These are phyloP conservation scores for Xylaria sp. DNA, from an alignment of 2,329 filamentous ascomycete species.

Conservation along the genomic window DNA sequence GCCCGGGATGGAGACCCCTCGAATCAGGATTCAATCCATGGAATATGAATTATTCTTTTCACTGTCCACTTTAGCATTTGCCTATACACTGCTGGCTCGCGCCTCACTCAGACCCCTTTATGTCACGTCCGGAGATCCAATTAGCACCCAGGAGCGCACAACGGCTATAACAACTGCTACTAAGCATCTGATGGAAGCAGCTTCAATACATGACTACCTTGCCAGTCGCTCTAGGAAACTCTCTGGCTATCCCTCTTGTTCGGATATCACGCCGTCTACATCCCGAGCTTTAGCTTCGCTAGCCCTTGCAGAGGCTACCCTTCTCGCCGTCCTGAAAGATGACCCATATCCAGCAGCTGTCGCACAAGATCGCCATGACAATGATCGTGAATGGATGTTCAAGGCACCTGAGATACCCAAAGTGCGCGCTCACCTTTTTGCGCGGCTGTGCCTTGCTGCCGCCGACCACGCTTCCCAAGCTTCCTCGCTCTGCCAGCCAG, in stretches of 20 bases:
- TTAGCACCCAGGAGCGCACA: constrained; percentile 60
- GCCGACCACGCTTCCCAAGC: constrained; percentile 81
- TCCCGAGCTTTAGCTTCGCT: constrained; percentile 57
- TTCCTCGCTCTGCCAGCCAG: constrained; percentile 43
- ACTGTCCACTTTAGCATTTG: constrained; percentile 69
- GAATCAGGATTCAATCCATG: constrained; percentile 66
- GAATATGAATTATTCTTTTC: constrained; percentile 80
- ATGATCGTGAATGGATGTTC: constrained; percentile 95
- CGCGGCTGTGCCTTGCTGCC: constrained; percentile 78
- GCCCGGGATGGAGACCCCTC: constrained; percentile 57
- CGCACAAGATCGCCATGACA: constrained; percentile 73
- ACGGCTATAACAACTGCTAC: constrained; percentile 68
- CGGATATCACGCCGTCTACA: constrained; percentile 49
- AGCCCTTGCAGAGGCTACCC: constrained; percentile 78
- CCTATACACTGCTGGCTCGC: constrained; percentile 67
- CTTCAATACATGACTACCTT: constrained; percentile 71
- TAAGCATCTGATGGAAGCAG: constrained; percentile 69
- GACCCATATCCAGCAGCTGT: constrained; percentile 85
- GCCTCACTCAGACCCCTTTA: constrained; percentile 69
- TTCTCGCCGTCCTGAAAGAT: constrained; percentile 87
- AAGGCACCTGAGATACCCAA: constrained; percentile 81
- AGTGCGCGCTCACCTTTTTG: constrained; percentile 82
- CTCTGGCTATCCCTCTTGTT: constrained; percentile 39
- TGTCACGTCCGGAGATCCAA: constrained; percentile 54
- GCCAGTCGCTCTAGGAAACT: constrained; percentile 49